Evolutionary conservation across 106 monocot genomes (phyloP), one percentile per base, ranked within the genome.

Genomic region (Dioscorea dumetorum): DNA sequence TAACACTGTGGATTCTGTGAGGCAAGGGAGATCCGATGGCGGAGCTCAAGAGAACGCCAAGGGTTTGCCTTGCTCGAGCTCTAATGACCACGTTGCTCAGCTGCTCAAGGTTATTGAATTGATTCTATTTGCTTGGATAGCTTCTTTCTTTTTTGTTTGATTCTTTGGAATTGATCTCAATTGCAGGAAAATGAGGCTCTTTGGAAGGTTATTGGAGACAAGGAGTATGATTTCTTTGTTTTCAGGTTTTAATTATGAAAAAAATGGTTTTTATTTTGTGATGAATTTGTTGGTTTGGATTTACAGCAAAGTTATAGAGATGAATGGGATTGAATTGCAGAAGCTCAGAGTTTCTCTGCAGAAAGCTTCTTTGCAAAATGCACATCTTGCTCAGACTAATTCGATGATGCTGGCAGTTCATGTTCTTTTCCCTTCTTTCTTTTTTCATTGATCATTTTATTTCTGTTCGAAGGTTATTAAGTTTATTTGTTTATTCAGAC

Each of bases 101-200:
- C 69, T 80, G 1, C 68, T 70, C 22, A 76, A 71, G 74, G 72
- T 79, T 22, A 4, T 14, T 48, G 41, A 5, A 28, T 28, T 9
- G 33, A 68, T 19, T 58, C 13, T 12, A n/a, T 58, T 22, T 28
- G 28, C 28, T 28, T 28, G 28, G 28, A 3, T 1, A 28, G 28
- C 28, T 28, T 28, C 28, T 28, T 28, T 3, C 3, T 28, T 3
- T 28, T 28, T 3, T 19, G 28, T 5, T 18, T 18, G 13, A 24
- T 22, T 28, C 21, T 52, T 64, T 48, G 13, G 15, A 22, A 22
- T 49, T 12, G 28, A 35, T 12, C 23, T 24, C 2, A 15, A 41
- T 64, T 76, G 20, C 72, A 83, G 83, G 76, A 79, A n/a, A 79
- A 83, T 60, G 20, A 62, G 0, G 61, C 49, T 21, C 63, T 83